Percentiles rank a stretch among this genome's conserved stretches.
These are phyloP conservation scores for Calonectria pseudoturangicola DNA, from an alignment of 2,329 filamentous ascomycete genomes.

Conservation along the genomic window DNA sequence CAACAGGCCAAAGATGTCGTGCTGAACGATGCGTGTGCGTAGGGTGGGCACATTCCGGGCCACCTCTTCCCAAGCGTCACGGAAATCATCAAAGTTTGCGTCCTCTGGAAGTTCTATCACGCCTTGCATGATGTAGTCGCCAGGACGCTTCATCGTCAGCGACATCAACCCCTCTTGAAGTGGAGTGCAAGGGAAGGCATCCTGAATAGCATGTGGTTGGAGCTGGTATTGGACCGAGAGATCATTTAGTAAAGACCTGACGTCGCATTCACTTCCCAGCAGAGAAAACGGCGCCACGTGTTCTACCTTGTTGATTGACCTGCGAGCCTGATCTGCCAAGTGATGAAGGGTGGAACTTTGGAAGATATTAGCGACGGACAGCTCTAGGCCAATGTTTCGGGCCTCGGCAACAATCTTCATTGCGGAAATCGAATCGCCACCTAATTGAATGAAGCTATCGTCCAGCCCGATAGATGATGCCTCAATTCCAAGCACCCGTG, in stretches of 20 bases:
- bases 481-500: slow-evolving; percentile 58
- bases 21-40: slow-evolving; percentile 56
- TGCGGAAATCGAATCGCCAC: slow-evolving; percentile 70
- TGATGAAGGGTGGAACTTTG: neutral
- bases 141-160: slow-evolving; percentile 49
- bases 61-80: slow-evolving; percentile 40
- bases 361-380: slow-evolving; percentile 44
- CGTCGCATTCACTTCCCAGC: neutral
- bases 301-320: neutral
- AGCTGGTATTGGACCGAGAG: neutral
- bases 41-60: slow-evolving; percentile 55
- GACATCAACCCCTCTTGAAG: slow-evolving; percentile 60
- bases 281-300: neutral
- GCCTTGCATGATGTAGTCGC: slow-evolving; percentile 44
- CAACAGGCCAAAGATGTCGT: slow-evolving; percentile 10
- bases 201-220: slow-evolving; percentile 45
- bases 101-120: slow-evolving; percentile 38
- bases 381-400: slow-evolving; percentile 30
- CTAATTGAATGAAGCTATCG: slow-evolving; percentile 69
- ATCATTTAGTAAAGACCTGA: neutral
- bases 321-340: neutral
- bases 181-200: slow-evolving; percentile 59
- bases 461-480: slow-evolving; percentile 61
- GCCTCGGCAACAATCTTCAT: slow-evolving; percentile 64
- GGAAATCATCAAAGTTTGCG: slow-evolving; percentile 31